Percentiles rank a stretch among this genome's conserved stretches.
Conservation (phyloP, 257 asterid genomes). For the Eustoma russellianum region DNA sequence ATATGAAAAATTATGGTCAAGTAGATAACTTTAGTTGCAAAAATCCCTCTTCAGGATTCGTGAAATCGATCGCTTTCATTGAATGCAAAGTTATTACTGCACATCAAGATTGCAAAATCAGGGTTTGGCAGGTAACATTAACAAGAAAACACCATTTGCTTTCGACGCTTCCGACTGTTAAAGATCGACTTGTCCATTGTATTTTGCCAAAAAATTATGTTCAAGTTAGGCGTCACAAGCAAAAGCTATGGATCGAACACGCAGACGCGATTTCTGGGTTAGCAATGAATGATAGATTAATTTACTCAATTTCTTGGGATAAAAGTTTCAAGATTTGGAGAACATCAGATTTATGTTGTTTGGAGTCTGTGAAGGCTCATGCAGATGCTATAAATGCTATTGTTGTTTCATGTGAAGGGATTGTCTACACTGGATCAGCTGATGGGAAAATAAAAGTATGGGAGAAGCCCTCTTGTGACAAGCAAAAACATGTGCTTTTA, state of each 20-base stretch:
- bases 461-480: constrained; percentile 8
- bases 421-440: constrained; percentile 45
- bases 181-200: constrained; percentile 27
- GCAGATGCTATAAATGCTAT: constrained; percentile 48
- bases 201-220: constrained; percentile 37
- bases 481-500: constrained; percentile 4
- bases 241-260: constrained; percentile 49
- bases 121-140: constrained; percentile 26
- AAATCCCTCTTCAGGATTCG: constrained; percentile 27
- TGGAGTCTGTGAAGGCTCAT: constrained; percentile 39
- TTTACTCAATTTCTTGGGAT: constrained; percentile 57
- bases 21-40: constrained; percentile 32
- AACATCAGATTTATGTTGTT: constrained; percentile 24
- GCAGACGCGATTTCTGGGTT: constrained; percentile 42
- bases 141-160: constrained; percentile 20
- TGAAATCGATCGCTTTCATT: constrained; percentile 42
- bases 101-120: constrained; percentile 53
- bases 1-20: constrained; percentile 15
- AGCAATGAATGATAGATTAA: constrained; percentile 19
- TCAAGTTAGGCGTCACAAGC: constrained; percentile 34
- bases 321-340: constrained; percentile 45
- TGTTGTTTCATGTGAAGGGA: constrained; percentile 15
- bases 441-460: constrained; percentile 44
- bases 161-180: constrained; percentile 44
- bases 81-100: constrained; percentile 34